Percentiles rank a stretch among this genome's conserved stretches.
phyloP scores from a whole-genome alignment of 257 asterid species.

The Eustoma russellianum region DNA sequence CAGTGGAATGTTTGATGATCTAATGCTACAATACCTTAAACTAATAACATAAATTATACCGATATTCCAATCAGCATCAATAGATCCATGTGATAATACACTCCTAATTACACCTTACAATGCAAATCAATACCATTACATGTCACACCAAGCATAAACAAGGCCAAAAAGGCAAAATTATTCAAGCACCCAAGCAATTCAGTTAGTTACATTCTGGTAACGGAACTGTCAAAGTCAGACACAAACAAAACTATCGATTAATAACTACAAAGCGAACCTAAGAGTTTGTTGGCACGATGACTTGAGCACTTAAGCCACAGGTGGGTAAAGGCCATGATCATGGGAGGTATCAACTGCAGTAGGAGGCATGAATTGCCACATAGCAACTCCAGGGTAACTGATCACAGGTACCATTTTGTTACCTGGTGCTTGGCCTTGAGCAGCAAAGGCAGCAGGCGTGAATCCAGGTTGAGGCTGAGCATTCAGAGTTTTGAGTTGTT shows the following conservation, averaged over 20 bases:
- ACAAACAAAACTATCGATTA: slow-evolving; percentile 15
- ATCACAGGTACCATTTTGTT: slow-evolving; percentile 80
- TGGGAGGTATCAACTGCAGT: slow-evolving; percentile 93
- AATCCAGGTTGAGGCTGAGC: slow-evolving; percentile 44
- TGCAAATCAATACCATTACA: slow-evolving; percentile 9
- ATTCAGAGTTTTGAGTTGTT: slow-evolving; percentile 61
- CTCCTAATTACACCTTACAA: too few species aligned
- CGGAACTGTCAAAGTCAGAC: slow-evolving; percentile 24
- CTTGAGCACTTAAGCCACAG: slow-evolving; percentile 57
- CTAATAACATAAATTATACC: too few species aligned
- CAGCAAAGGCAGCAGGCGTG: slow-evolving; percentile 50
- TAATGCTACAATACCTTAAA: too few species aligned
- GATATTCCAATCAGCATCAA: too few species aligned
- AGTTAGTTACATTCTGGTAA: slow-evolving; percentile 30
- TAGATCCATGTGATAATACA: too few species aligned
- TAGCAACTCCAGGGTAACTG: slow-evolving; percentile 90
- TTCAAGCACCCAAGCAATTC: slow-evolving; percentile 14
- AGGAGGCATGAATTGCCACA: slow-evolving; percentile 99
- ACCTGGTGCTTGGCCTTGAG: slow-evolving; percentile 55
- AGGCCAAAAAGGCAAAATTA: slow-evolving; percentile 1
- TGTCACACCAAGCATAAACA: slow-evolving; percentile 17
- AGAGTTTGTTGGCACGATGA: slow-evolving; percentile 6
- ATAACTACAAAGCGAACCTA: slow-evolving; percentile 6
- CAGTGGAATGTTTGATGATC: too few species aligned
- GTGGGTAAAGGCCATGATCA: slow-evolving; percentile 97